Evolutionary conservation across 2,329 filamentous ascomycete species (phyloP).

Genomic region (Ceratocystis smalleyi): DNA sequence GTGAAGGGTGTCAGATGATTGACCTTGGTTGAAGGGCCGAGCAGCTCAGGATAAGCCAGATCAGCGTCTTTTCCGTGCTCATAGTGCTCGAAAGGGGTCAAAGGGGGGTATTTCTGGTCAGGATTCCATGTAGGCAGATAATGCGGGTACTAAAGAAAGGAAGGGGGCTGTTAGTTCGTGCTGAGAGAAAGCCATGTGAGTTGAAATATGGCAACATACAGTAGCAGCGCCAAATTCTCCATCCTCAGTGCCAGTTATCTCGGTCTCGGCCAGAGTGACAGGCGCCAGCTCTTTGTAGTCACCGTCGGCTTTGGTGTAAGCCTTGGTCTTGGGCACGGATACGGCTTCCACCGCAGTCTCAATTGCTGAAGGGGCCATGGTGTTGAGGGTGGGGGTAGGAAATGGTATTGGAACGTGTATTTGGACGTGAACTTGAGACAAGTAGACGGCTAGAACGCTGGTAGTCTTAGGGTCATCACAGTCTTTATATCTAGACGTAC

Average conservation of each 20-base stretch:
- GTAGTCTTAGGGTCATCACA: neutral
- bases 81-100: constrained; percentile 54
- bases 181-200: neutral
- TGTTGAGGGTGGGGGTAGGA: neutral
- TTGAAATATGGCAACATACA: neutral
- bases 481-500: neutral
- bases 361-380: constrained; percentile 16
- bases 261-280: constrained; percentile 11
- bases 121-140: constrained; percentile 60
- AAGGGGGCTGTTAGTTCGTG: neutral
- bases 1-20: constrained; percentile 56
- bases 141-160: constrained; percentile 41
- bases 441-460: neutral
- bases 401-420: neutral
- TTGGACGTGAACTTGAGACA: neutral
- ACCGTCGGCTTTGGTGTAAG: constrained; percentile 14
- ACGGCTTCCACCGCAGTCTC: constrained; percentile 3
- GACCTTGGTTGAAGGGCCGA: constrained; percentile 37
- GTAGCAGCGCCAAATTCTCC: constrained; percentile 12
- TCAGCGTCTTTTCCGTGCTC: constrained; percentile 67
- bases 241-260: constrained; percentile 14
- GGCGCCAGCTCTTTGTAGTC: constrained; percentile 16
- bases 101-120: constrained; percentile 47
- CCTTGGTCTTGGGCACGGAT: neutral
- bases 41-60: constrained; percentile 49